These are phyloP conservation scores for Pseudocercospora crystallina DNA, from an alignment of 2,329 filamentous ascomycete species.

Conservation along the genomic window DNA sequence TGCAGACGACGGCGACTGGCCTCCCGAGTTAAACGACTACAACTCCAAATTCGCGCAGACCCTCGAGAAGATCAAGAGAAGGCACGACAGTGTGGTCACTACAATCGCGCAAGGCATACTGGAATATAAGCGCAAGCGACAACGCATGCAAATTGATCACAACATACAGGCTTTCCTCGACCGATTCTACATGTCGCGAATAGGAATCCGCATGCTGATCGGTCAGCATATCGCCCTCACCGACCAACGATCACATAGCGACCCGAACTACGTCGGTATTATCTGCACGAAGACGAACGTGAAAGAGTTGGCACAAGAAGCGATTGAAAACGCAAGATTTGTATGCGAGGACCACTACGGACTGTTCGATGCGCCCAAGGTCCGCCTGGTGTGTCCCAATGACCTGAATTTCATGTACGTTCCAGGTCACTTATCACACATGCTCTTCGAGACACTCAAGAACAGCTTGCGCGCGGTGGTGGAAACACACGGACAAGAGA, in stretches of 20 bases:
- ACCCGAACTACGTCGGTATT: constrained; percentile 94
- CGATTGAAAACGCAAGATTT: constrained; percentile 98
- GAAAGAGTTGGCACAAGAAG: constrained; percentile 88
- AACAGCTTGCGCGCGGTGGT: constrained; percentile 97
- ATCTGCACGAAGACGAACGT: constrained; percentile 99
- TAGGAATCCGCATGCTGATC: constrained; percentile 98
- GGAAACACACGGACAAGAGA: constrained; percentile 90
- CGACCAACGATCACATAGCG: constrained; percentile 83
- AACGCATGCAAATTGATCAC: constrained; percentile 97
- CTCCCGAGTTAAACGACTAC: constrained; percentile 89
- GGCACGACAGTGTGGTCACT: constrained; percentile 95
- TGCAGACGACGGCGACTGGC: constrained; percentile 91
- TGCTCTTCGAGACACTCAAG: constrained; percentile 99
- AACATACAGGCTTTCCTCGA: constrained; percentile 97
- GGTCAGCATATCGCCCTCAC: constrained; percentile 97
- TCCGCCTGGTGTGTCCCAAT: constrained; percentile 84
- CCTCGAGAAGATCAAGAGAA: constrained; percentile 88
- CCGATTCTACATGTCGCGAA: constrained; percentile 99
- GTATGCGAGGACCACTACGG: constrained; percentile 99
- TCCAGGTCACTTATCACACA: constrained; percentile 95
- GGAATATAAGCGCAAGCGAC: constrained; percentile 93
- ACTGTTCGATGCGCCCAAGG: constrained; percentile 91
- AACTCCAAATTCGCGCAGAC: constrained; percentile 88
- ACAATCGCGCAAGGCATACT: constrained; percentile 97
- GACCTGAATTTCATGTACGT: constrained; percentile 99